A percentile compares a stretch with the other conserved stretches of the same genome.
Evolutionary conservation across 768 basidiomycete species (phyloP).

Genomic region (Candolleomyces eurysporus): DNA sequence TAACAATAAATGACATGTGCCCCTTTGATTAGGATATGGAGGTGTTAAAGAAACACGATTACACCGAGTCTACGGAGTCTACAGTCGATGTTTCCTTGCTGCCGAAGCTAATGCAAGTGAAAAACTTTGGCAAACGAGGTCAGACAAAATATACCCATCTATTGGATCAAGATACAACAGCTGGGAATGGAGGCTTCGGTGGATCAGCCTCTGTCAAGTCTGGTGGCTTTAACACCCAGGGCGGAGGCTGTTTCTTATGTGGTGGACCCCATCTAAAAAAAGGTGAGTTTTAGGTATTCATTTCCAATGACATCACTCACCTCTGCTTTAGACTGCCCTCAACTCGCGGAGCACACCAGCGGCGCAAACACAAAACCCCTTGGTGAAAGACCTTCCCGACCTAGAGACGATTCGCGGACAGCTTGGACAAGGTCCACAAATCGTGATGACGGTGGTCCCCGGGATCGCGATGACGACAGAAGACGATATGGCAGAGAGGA

Average conservation of each 20-base stretch:
- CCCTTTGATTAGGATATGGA: conserved; percentile 64
- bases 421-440: conserved; percentile 1
- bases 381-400: conserved; percentile 9
- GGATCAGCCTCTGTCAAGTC: conserved; percentile 51
- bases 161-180: conserved; percentile 90
- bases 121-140: conserved; percentile 89
- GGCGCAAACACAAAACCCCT: conserved; percentile 20
- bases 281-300: conserved; percentile 44
- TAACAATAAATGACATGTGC: conserved; percentile 1
- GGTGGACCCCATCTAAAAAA: conserved; percentile 93
- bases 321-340: conserved; percentile 27
- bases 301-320: not conserved
- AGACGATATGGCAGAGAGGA: conserved; percentile 16
- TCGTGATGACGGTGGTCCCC: conserved; percentile 2
- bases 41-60: conserved; percentile 80
- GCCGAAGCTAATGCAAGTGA: conserved; percentile 96
- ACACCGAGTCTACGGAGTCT: conserved; percentile 84
- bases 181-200: conserved; percentile 60
- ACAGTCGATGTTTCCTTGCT: conserved; percentile 85
- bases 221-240: conserved; percentile 54
- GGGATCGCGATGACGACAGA: conserved; percentile 7
- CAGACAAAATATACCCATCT: conserved; percentile 97
- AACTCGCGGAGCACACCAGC: conserved; percentile 23
- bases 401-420: conserved; percentile 15
- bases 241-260: conserved; percentile 85